These are phyloP conservation scores for Musa beccarii DNA, from an alignment of 176 grass and related monocot genomes.

Conservation along the genomic window DNA sequence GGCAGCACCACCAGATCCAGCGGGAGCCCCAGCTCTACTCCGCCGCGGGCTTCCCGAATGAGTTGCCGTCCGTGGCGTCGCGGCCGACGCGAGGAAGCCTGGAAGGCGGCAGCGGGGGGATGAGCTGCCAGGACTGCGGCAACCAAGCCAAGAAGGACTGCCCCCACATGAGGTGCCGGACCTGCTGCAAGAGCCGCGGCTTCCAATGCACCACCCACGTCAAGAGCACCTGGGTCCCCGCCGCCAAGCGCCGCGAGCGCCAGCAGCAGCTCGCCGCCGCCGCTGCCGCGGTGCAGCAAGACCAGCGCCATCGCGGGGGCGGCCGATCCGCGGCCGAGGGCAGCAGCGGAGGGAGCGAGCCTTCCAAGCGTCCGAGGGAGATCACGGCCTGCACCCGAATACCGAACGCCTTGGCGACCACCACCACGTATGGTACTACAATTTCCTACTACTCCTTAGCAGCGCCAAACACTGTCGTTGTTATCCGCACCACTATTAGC, in stretches of 20 bases:
- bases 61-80: background rate
- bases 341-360: background rate
- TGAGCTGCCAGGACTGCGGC: conserved; percentile 61
- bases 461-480: background rate
- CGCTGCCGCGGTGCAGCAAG: background rate
- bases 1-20: conserved; percentile 12
- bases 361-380: conserved; percentile 8
- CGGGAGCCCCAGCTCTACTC: no score
- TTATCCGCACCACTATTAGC: background rate
- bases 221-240: conserved; percentile 48
- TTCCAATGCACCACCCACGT: conserved; percentile 41
- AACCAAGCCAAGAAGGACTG: conserved; percentile 98
- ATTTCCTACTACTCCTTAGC: background rate
- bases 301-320: background rate
- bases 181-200: conserved; percentile 53
- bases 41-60: no score
- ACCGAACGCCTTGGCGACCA: background rate
- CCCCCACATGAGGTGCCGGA: conserved; percentile 31
- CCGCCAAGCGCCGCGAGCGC: conserved; percentile 42
- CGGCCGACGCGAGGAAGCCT: background rate
- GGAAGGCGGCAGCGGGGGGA: background rate
- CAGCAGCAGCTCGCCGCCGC: conserved; percentile 30
- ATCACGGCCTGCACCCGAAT: background rate
- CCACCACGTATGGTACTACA: conserved; percentile 13
- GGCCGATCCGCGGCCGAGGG: background rate